A percentile compares a stretch with the other conserved stretches of the same genome.
These are phyloP conservation scores for Aspergillus diversus DNA, from an alignment of 495 filamentous ascomycete genomes.

Conservation along the genomic window DNA sequence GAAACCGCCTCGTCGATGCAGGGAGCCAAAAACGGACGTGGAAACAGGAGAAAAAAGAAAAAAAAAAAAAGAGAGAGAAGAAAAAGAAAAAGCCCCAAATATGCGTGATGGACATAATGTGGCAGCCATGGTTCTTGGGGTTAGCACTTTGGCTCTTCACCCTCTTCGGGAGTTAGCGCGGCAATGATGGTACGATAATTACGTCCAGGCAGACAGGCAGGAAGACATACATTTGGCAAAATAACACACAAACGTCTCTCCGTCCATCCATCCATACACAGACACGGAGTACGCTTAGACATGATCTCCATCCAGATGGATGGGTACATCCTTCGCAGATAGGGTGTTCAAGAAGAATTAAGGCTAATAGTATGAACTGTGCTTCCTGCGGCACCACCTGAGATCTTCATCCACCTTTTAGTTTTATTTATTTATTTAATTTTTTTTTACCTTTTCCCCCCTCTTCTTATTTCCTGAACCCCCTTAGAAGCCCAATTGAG, in stretches of 20 bases:
- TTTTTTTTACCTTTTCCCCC: background rate
- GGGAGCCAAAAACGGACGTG: slow-evolving; percentile 17
- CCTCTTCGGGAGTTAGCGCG: slow-evolving; percentile 19
- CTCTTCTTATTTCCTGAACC: background rate
- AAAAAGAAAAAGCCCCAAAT: slow-evolving; percentile 19
- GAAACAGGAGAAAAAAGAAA: slow-evolving; percentile 11
- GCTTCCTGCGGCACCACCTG: slow-evolving; percentile 31
- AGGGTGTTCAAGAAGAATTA: slow-evolving; percentile 1
- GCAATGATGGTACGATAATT: slow-evolving; percentile 6
- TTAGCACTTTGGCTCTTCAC: slow-evolving; percentile 5
- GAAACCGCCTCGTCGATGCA: slow-evolving; percentile 8
- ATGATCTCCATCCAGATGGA: slow-evolving; percentile 11
- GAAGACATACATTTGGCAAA: slow-evolving; percentile 3
- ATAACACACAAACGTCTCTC: slow-evolving; percentile 4
- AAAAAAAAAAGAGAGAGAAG: slow-evolving; percentile 16
- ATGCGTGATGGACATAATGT: slow-evolving; percentile 24
- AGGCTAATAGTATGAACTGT: slow-evolving; percentile 8
- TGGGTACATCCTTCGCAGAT: slow-evolving; percentile 11
- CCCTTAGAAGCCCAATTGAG: slow-evolving; percentile 23
- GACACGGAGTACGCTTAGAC: slow-evolving; percentile 17
- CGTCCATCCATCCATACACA: slow-evolving; percentile 9
- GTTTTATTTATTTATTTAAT: background rate
- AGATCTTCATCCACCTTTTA: slow-evolving; percentile 17
- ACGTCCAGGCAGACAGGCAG: slow-evolving; percentile 1
- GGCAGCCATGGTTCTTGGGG: slow-evolving; percentile 20